These are phyloP conservation scores for Alnus rubra DNA, from an alignment of 306 rosid species.

Conservation along the genomic window DNA sequence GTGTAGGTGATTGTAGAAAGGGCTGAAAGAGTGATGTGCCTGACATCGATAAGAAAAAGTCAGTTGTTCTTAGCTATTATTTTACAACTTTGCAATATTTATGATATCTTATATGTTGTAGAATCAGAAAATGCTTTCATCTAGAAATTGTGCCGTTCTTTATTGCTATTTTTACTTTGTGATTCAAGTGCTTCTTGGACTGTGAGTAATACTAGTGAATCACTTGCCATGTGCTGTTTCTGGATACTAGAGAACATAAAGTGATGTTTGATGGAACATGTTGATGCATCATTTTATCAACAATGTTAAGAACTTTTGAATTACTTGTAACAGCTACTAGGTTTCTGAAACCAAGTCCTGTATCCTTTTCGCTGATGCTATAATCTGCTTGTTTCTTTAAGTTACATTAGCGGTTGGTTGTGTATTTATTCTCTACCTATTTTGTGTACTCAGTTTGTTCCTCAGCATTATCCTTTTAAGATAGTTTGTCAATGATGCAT, in stretches of 20 bases:
- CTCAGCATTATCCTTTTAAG: background rate
- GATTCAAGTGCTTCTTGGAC: background rate
- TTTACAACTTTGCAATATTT: background rate
- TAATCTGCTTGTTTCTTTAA: background rate
- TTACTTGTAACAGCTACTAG: background rate
- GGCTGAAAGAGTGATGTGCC: conserved; percentile 69
- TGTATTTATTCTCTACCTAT: background rate
- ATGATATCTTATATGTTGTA: background rate
- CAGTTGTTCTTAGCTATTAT: conserved; percentile 21
- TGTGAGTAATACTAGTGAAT: background rate
- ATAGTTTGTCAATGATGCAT: background rate
- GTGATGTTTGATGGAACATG: background rate
- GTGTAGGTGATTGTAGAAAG: conserved; percentile 70
- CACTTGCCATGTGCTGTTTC: background rate
- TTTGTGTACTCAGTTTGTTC: background rate
- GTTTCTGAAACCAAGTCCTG: background rate
- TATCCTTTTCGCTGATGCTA: background rate
- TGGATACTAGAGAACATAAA: background rate
- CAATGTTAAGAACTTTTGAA: background rate
- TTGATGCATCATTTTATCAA: background rate
- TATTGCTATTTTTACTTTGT: background rate
- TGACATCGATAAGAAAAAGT: conserved; percentile 65
- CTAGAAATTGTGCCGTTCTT: background rate
- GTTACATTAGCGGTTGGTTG: background rate
- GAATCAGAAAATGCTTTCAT: background rate